phyloP scores from a whole-genome alignment of 345 rosid species.

The Boechera stricta region DNA sequence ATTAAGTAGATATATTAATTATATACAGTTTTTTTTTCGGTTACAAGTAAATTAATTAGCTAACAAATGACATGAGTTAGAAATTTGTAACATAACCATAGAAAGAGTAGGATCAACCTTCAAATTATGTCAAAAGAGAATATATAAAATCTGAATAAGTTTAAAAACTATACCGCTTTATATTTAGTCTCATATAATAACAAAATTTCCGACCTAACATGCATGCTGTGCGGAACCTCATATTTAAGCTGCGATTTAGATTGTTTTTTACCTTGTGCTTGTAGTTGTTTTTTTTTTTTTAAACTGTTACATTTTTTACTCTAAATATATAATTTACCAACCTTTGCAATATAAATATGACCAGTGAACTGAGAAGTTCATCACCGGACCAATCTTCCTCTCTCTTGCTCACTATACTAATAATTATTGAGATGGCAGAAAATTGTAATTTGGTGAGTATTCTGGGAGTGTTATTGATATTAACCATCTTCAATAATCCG shows the following conservation, averaged over 20 bases:
- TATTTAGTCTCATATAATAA: too few relatives aligned
- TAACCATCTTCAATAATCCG: slow-evolving; percentile 20
- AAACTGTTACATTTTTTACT: background rate
- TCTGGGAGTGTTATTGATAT: background rate
- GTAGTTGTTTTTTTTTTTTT: background rate
- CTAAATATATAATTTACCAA: background rate
- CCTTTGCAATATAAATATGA: slow-evolving; percentile 24
- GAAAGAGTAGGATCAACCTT: background rate
- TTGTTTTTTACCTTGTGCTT: background rate
- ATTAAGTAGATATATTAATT: background rate
- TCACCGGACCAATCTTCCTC: background rate
- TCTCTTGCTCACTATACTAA: background rate
- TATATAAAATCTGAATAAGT: too few relatives aligned
- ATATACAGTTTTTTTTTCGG: too few relatives aligned
- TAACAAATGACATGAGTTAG: too few relatives aligned
- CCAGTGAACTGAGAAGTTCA: slow-evolving; percentile 9
- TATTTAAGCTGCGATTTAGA: background rate
- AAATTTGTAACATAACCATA: background rate
- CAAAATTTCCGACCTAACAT: background rate
- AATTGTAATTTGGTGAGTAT: slow-evolving; percentile 17
- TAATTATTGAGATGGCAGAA: slow-evolving; percentile 17
- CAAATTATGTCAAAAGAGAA: too few relatives aligned
- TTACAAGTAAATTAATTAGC: too few relatives aligned
- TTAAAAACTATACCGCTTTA: too few relatives aligned
- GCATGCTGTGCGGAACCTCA: background rate